Conservation (phyloP, 1,139 yeast genomes). For the Candida tunisiensis region DNA sequence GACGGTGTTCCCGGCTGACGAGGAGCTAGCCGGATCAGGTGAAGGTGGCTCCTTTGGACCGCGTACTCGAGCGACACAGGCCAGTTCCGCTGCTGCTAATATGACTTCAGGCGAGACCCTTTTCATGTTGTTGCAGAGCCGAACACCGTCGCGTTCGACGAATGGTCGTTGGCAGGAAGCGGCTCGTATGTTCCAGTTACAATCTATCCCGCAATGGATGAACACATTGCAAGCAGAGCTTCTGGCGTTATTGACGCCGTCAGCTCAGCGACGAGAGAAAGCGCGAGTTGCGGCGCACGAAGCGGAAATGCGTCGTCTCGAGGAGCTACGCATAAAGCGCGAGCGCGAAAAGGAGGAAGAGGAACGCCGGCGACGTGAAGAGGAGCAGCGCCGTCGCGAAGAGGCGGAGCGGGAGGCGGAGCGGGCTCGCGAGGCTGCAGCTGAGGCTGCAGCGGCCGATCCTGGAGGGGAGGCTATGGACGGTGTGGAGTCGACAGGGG, state of each 20-base stretch:
- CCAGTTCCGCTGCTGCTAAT: too few relatives aligned
- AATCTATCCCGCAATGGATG: too few relatives aligned
- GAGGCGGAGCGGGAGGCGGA: slow-evolving; percentile 7
- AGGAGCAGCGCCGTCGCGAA: background rate
- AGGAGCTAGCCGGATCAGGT: too few relatives aligned
- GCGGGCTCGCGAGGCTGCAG: slow-evolving; percentile 7
- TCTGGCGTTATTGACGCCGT: slow-evolving; percentile 32
- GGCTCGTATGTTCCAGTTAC: slow-evolving; percentile 31
- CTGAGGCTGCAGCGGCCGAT: slow-evolving; percentile 7
- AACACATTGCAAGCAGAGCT: slow-evolving; percentile 28
- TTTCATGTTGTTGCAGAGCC: slow-evolving; percentile 6
- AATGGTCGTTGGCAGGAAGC: slow-evolving; percentile 57
- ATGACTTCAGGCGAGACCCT: background rate
- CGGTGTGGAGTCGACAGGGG: slow-evolving; percentile 7
- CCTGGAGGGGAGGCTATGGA: slow-evolving; percentile 4
- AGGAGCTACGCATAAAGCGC: slow-evolving; percentile 15
- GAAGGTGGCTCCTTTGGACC: too few relatives aligned
- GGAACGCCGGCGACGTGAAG: slow-evolving; percentile 6
- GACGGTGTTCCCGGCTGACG: too few relatives aligned
- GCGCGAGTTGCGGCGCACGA: slow-evolving; percentile 9
- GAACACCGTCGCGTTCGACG: slow-evolving; percentile 37
- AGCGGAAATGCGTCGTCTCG: slow-evolving; percentile 9
- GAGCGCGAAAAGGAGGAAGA: slow-evolving; percentile 18
- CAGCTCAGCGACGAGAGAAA: slow-evolving; percentile 22
- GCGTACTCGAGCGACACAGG: too few relatives aligned